Percentiles rank a stretch among this genome's conserved stretches.
phyloP scores from a whole-genome alignment of 768 basidiomycete species.

The Leucocoprinus leucothites region DNA sequence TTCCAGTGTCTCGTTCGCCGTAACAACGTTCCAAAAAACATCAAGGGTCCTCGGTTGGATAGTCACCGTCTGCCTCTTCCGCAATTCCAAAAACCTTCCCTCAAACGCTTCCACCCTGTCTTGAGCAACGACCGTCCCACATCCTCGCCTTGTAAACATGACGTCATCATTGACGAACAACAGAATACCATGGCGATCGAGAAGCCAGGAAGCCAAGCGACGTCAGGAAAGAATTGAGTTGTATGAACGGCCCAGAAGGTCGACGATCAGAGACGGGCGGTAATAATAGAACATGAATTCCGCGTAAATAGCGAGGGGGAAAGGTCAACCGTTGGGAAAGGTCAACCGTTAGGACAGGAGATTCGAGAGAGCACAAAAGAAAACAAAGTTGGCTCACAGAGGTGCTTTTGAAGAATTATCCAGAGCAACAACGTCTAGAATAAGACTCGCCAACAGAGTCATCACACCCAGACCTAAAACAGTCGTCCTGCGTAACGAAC shows the following conservation, averaged over 20 bases:
- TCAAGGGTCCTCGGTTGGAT: constrained; percentile 19
- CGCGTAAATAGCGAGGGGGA: too few species aligned
- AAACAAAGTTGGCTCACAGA: background rate
- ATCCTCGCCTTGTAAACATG: constrained; percentile 10
- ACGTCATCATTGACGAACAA: background rate
- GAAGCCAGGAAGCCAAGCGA: too few species aligned
- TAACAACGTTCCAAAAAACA: constrained; percentile 30
- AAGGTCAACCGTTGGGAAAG: too few species aligned
- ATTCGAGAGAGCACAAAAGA: too few species aligned
- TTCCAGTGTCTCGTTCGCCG: constrained; percentile 24
- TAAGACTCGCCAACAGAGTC: background rate
- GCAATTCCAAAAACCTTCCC: background rate
- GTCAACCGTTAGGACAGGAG: too few species aligned
- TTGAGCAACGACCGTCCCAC: constrained; percentile 20
- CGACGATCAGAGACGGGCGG: too few species aligned
- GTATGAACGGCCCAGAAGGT: too few species aligned
- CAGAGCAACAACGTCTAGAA: background rate
- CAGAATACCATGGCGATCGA: background rate
- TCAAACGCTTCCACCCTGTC: constrained; percentile 11
- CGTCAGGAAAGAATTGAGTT: too few species aligned
- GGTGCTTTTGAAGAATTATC: background rate
- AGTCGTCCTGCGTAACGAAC: background rate
- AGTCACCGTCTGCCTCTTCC: constrained; percentile 4
- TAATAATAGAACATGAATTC: too few species aligned
- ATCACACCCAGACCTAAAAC: background rate